These are phyloP conservation scores for Cladosporium phlei DNA, from an alignment of 2,329 filamentous ascomycete genomes.

Conservation along the genomic window DNA sequence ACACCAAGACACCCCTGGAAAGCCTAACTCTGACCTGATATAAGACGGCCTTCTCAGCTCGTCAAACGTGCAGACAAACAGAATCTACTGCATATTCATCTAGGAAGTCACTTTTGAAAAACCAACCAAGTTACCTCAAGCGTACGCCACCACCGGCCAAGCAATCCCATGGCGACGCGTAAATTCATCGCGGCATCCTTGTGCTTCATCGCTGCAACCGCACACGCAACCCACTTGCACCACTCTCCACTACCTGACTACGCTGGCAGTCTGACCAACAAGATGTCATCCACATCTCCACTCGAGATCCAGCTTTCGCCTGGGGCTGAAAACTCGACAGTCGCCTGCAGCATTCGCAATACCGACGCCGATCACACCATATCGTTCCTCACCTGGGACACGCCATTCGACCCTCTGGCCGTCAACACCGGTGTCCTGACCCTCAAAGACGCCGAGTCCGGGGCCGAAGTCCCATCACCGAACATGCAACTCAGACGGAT, in stretches of 20 bases:
- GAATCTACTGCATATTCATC: neutral
- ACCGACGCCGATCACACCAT: slow-evolving; percentile 29
- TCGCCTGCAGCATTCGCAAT: slow-evolving; percentile 36
- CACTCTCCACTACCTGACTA: neutral
- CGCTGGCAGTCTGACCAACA: neutral
- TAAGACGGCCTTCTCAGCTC: neutral
- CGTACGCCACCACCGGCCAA: neutral
- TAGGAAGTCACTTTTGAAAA: neutral
- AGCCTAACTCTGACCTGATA: neutral
- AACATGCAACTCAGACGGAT: slow-evolving; percentile 34
- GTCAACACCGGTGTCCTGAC: slow-evolving; percentile 35
- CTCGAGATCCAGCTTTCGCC: slow-evolving; percentile 1
- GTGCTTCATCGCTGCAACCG: slow-evolving; percentile 2
- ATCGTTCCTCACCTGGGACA: slow-evolving; percentile 39
- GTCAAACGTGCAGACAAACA: no score
- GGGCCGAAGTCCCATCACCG: slow-evolving; percentile 27
- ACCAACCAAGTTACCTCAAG: neutral
- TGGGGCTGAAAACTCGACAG: slow-evolving; percentile 2
- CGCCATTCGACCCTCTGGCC: slow-evolving; percentile 36
- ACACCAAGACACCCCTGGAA: neutral
- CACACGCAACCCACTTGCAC: slow-evolving; percentile 7
- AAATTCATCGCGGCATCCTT: neutral
- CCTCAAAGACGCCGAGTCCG: slow-evolving; percentile 27
- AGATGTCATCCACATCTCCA: neutral
- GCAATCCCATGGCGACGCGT: slow-evolving; percentile 11